Base-by-base conservation (phyloP, 106 monocot genomes). In the Acorus calamus region DNA sequence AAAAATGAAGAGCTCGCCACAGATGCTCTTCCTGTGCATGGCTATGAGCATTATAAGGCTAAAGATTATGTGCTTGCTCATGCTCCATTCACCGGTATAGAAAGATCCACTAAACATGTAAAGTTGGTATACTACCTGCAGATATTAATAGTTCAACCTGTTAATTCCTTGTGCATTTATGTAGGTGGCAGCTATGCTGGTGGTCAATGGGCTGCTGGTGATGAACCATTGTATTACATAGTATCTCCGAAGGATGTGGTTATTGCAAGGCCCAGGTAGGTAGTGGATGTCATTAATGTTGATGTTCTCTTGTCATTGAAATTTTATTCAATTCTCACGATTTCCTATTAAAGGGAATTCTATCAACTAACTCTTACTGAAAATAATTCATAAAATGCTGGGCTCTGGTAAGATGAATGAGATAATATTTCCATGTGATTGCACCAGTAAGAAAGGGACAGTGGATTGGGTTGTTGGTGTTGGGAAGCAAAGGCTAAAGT, bases 1-100 rank as follows among this genome's bases (percentile, higher is more conserved):
- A 98, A 98, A 80, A 98, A 98, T 88, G 96, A 98, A 11, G 96
- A 98, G 61, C 82, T 98, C 46, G 82, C 91, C 8, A 92, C 91
- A 69, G 96, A 98, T 81, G 88, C 96, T 70, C 65, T 98, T 49
- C 88, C 96, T 65, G 84, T 98, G 42, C 96, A 91, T 79, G 91
- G 96, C 44, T 98, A 74, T 73, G 91, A 98, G 69, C 91, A 98
- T 77, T 98, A 98, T 46, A 87, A 88, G 68, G 96, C 88, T 8
- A 98, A 98, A 66, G 96, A 98, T 75, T 98, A 98, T 85, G 76
- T 83, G 66, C 85, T 98, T 74, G 85, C 88, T 42, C 89, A 98
- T 85, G 73, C 87, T 70, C 96, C 96, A 46, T 98, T 98, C 64
- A 59, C 84, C 79, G 96, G 96, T 86, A 73, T 61, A 28, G 28